Conservation (phyloP, 805 yeast species). For the Kodamaea neixiangensis region DNA sequence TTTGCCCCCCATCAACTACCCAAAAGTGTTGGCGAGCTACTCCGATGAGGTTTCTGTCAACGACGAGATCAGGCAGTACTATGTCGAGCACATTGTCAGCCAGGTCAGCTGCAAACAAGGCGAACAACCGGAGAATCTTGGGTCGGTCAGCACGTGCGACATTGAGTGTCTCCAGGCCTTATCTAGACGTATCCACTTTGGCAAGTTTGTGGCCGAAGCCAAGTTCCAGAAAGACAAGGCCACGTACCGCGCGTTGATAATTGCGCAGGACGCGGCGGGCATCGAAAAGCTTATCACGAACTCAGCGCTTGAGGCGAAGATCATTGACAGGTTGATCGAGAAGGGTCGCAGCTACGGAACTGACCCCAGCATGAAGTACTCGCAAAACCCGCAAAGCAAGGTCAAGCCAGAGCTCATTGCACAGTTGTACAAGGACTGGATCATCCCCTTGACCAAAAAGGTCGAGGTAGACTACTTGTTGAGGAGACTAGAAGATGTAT, state of each 20-base stretch:
- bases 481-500: conserved; percentile 71
- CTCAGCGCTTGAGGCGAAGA: conserved; percentile 79
- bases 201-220: conserved; percentile 96
- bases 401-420: conserved; percentile 83
- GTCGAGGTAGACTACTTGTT: conserved; percentile 92
- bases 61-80: conserved; percentile 61
- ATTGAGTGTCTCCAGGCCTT: conserved; percentile 85
- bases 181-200: conserved; percentile 93
- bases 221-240: conserved; percentile 73
- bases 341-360: conserved; percentile 88
- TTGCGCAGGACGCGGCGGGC: conserved; percentile 64
- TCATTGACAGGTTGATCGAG: conserved; percentile 70
- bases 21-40: conserved; percentile 74
- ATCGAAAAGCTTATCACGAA: conserved; percentile 85
- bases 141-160: conserved; percentile 83
- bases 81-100: conserved; percentile 76
- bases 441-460: conserved; percentile 91
- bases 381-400: conserved; percentile 68
- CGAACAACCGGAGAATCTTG: conserved; percentile 83
- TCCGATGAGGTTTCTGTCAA: conserved; percentile 77
- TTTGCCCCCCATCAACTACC: conserved; percentile 78
- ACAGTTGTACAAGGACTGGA: conserved; percentile 78
- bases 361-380: conserved; percentile 77
- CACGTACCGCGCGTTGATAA: conserved; percentile 69
- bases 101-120: conserved; percentile 62